Percentiles rank a stretch among this genome's conserved stretches.
These are phyloP conservation scores for Choricystis sp. DNA, from an alignment of 139 green algal genomes.

Conservation along the genomic window DNA sequence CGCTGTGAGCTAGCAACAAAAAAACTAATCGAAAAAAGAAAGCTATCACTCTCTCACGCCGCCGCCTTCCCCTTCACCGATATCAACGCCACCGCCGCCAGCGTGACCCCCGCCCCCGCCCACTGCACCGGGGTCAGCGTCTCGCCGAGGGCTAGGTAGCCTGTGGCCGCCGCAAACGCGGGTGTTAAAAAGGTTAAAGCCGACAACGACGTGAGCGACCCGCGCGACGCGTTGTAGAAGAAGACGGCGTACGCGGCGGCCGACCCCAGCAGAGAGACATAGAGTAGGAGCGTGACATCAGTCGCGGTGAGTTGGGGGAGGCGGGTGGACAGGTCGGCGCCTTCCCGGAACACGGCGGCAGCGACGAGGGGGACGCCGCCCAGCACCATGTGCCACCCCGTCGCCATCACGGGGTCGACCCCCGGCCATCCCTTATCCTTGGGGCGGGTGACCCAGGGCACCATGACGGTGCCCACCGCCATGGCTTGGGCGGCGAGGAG, in stretches of 20 bases:
- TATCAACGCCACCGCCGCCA: slow-evolving; percentile 68
- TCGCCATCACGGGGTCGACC: slow-evolving; percentile 86
- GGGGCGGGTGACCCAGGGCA: slow-evolving; percentile 59
- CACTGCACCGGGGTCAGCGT: slow-evolving; percentile 70
- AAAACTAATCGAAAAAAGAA: neutral
- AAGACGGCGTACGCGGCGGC: slow-evolving; percentile 78
- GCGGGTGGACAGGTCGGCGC: slow-evolving; percentile 7
- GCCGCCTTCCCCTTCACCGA: slow-evolving; percentile 10
- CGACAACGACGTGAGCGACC: slow-evolving; percentile 72
- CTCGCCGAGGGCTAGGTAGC: slow-evolving; percentile 69
- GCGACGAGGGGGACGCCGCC: slow-evolving; percentile 59
- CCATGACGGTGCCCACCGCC: slow-evolving; percentile 92
- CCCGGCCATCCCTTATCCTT: too few relatives aligned
- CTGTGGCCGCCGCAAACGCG: slow-evolving; percentile 66
- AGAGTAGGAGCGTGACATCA: slow-evolving; percentile 30
- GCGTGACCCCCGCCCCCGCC: slow-evolving; percentile 61
- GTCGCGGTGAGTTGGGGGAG: slow-evolving; percentile 21
- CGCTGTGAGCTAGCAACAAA: neutral
- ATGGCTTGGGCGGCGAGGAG: slow-evolving; percentile 91
- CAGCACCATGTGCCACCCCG: slow-evolving; percentile 95
- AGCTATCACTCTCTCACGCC: neutral
- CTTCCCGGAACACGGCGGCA: slow-evolving; percentile 21
- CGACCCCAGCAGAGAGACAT: slow-evolving; percentile 77
- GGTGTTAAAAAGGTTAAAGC: slow-evolving; percentile 94
- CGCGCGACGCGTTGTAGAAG: slow-evolving; percentile 49